phyloP scores from a whole-genome alignment of 257 asterid species.

The Nicotiana tabacum region DNA sequence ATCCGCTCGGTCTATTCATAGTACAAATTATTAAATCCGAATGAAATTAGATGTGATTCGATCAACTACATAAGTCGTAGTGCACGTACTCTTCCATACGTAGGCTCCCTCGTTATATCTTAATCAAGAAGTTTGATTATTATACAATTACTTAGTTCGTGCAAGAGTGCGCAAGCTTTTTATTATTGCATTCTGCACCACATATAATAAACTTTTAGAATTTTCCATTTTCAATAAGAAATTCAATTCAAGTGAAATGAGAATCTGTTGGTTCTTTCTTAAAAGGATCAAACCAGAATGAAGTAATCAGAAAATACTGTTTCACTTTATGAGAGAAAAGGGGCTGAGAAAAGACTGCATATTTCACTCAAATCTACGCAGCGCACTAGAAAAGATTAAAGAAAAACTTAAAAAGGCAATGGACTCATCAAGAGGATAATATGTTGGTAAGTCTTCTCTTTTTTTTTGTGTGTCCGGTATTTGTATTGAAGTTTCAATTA shows the following conservation, averaged over 20 bases:
- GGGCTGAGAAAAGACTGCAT: not conserved
- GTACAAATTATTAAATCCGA: no score
- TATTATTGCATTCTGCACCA: not conserved
- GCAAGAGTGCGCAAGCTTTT: not conserved
- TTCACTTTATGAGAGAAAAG: not conserved
- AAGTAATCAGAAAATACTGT: not conserved
- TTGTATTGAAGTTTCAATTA: no score
- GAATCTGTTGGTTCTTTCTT: not conserved
- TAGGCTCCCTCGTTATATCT: no score
- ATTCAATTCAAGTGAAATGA: not conserved
- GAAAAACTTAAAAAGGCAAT: no score
- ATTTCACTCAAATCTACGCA: not conserved
- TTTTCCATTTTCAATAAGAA: not conserved
- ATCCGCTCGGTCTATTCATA: no score
- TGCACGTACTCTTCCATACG: no score
- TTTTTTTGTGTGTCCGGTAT: no score
- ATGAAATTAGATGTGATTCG: no score
- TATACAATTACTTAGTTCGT: not conserved
- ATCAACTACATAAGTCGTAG: no score
- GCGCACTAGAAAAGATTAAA: not conserved
- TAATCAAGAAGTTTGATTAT: not conserved
- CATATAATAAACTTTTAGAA: not conserved
- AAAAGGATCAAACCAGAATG: not conserved
- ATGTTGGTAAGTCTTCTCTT: no score
- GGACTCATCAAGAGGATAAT: no score